Base-by-base conservation (phyloP, 129 eudicot species). In the Erigeron canadensis region DNA sequence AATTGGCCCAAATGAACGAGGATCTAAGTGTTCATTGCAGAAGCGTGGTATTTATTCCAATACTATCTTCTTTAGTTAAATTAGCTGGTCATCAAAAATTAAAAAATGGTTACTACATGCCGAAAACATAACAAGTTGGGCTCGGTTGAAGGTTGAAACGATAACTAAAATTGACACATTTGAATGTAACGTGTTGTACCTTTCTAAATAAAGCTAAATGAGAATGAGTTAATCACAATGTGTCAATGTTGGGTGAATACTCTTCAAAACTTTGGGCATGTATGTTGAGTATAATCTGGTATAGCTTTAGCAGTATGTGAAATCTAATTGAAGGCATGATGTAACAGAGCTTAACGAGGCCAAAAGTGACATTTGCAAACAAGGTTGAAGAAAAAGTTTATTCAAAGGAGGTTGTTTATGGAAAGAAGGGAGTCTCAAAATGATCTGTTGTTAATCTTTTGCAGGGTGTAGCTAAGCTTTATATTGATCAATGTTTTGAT, bases 331-430 rank as follows among this genome's bases (percentile, higher is more conserved):
- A 18, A 44, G 11, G 19, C 15, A 7, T 51, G 41, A 62, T 63
- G 71, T 34, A 38, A 65, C 80, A 80, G 84, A 69, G 50, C 16
- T 39, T 63, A 77, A 10, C 61, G 80, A 61, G 84, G 64, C 84
- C 80, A 59, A 80, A 66, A 51, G 84, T 80, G 69, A 74, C 84
- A 22, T 80, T 80, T 56, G 77, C 80, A 8, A 80, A 71, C 67
- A 80, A 80, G 75, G 69, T 80, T 38, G 84, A 80, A 69, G 77
- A 80, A 75, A 75, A 70, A 58, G 50, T 75, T 44, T 37, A 75
- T 75, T 57, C 69, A 23, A 46, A 69, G 2, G 17, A 10, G 6
- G n/a, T 47, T 2, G 40, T 7, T 21, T 4, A 8, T 19, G 70
- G 65, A 50, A 73, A 73, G 61, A 67, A 76, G 62, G 57, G 54